These are phyloP conservation scores for Podila horticola DNA, from an alignment of 192 early-diverging fungal species.

Conservation along the genomic window DNA sequence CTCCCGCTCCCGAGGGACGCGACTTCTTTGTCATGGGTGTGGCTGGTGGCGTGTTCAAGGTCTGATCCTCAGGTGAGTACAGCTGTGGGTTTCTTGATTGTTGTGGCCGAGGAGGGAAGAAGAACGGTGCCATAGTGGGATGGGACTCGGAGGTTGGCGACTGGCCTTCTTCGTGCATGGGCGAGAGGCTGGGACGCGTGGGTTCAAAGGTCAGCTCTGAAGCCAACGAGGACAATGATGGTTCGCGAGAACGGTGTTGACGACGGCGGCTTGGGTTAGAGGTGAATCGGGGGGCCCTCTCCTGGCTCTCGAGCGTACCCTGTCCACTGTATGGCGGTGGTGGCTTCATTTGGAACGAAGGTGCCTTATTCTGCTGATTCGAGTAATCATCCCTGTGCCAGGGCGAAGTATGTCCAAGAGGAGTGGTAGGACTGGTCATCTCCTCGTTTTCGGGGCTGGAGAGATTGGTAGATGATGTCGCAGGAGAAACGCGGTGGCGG, in stretches of 20 bases:
- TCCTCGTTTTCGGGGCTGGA: constrained; percentile 8
- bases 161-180: constrained; percentile 26
- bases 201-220: constrained; percentile 48
- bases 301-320: constrained; percentile 2
- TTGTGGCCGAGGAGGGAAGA: constrained; percentile 24
- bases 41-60: constrained; percentile 18
- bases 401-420: constrained; percentile 5
- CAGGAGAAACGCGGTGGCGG: constrained; percentile 38
- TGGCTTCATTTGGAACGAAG: constrained; percentile 27
- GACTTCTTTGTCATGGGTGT: constrained; percentile 17
- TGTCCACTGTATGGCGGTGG: constrained; percentile 47
- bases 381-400: constrained; percentile 28
- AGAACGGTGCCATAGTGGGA: constrained; percentile 31
- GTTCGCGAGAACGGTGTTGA: constrained; percentile 40
- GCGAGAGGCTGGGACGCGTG: constrained; percentile 28
- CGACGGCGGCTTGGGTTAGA: constrained; percentile 13
- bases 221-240: constrained; percentile 33
- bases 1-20: constrained; percentile 8
- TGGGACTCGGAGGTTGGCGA: constrained; percentile 4
- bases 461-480: constrained; percentile 20
- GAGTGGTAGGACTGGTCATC: constrained; percentile 22
- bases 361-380: background rate
- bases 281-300: background rate
- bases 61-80: background rate
- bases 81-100: background rate